A percentile compares a stretch with the other conserved stretches of the same genome.
Conservation (phyloP, 495 filamentous ascomycete genomes). For the Penicillium canariense region DNA sequence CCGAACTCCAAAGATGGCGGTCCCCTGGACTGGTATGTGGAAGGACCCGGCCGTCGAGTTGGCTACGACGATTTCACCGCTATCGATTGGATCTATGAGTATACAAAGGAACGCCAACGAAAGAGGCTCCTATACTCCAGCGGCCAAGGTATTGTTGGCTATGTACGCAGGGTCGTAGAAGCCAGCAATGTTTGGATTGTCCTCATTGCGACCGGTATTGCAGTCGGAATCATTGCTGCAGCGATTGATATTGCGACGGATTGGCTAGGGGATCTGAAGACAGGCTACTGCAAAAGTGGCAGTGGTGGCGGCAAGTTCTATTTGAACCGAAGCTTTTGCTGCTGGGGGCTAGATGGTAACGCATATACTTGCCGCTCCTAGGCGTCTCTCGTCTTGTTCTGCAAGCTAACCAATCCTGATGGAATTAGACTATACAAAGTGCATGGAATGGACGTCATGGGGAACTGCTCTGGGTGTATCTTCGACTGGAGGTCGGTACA, state of each 20-base stretch:
- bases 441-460: constrained; percentile 85
- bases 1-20: constrained; percentile 60
- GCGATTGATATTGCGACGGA: constrained; percentile 89
- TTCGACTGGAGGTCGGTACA: constrained; percentile 67
- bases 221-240: constrained; percentile 80
- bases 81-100: constrained; percentile 99
- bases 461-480: constrained; percentile 64
- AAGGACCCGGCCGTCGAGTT: constrained; percentile 86
- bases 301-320: constrained; percentile 82
- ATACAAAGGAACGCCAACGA: constrained; percentile 92
- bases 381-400: neutral
- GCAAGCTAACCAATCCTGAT: constrained; percentile 1
- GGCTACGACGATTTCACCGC: constrained; percentile 96
- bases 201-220: constrained; percentile 73
- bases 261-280: constrained; percentile 92
- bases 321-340: constrained; percentile 87
- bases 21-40: constrained; percentile 81
- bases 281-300: constrained; percentile 77
- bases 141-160: constrained; percentile 69
- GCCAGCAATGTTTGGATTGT: constrained; percentile 89
- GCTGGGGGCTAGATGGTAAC: constrained; percentile 80
- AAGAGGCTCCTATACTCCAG: constrained; percentile 70
- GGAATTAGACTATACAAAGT: constrained; percentile 61
- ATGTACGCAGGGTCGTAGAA: constrained; percentile 69
- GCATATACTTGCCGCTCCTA: constrained; percentile 5